A percentile compares a stretch with the other conserved stretches of the same genome.
Evolutionary conservation across 2,329 filamentous ascomycete species (phyloP).

Genomic region (Neobulgaria alba): DNA sequence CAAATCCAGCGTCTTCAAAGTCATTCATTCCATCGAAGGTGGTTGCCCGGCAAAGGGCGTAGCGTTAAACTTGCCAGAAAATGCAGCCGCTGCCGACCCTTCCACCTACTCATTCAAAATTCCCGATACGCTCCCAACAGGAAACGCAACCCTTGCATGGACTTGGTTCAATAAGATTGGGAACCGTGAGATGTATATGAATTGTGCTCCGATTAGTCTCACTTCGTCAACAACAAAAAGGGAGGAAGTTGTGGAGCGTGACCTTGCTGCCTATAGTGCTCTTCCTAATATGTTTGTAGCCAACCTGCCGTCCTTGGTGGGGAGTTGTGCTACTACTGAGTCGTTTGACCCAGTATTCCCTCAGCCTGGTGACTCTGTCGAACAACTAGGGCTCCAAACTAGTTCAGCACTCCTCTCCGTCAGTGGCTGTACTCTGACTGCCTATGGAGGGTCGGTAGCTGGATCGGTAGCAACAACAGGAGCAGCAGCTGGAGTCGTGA

Average conservation of each 20-base stretch:
- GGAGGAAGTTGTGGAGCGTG: conserved; percentile 25
- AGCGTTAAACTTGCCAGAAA: conserved; percentile 47
- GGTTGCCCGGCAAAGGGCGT: conserved; percentile 64
- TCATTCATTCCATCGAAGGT: conserved; percentile 80
- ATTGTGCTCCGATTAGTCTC: conserved; percentile 72
- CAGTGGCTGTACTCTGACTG: conserved; percentile 21
- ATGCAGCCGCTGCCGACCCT: conserved; percentile 37
- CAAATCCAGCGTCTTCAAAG: conserved; percentile 66
- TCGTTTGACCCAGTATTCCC: conserved; percentile 56
- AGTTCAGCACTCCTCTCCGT: conserved; percentile 19
- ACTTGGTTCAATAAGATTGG: conserved; percentile 92
- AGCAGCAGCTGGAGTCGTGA: conserved; percentile 5
- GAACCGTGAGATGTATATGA: conserved; percentile 97
- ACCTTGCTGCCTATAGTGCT: conserved; percentile 43
- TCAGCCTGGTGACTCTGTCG: conserved; percentile 51
- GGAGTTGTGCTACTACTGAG: conserved; percentile 47
- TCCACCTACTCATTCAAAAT: conserved; percentile 62
- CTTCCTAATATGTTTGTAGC: conserved; percentile 71
- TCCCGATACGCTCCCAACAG: conserved; percentile 61
- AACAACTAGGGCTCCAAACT: conserved; percentile 35
- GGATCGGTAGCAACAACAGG: conserved; percentile 11
- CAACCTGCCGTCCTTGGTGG: conserved; percentile 58
- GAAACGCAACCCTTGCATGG: conserved; percentile 79
- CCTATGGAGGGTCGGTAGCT: conserved; percentile 11
- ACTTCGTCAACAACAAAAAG: conserved; percentile 41